A percentile compares a stretch with the other conserved stretches of the same genome.
These are phyloP conservation scores for Dendrothele bispora DNA, from an alignment of 768 basidiomycete genomes.

Conservation along the genomic window DNA sequence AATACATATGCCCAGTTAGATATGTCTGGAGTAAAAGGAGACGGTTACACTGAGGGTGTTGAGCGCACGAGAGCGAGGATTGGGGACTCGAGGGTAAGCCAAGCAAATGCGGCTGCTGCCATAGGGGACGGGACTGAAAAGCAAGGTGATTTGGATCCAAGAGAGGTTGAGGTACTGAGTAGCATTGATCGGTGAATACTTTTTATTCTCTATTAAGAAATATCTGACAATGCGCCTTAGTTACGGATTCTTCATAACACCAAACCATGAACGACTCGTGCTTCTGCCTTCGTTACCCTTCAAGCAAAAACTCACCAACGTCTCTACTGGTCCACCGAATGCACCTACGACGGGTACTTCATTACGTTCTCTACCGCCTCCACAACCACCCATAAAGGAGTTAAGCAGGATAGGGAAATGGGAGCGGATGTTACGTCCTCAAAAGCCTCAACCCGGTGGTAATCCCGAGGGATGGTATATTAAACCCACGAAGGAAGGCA, in stretches of 20 bases:
- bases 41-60: conserved; percentile 91
- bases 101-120: conserved; percentile 55
- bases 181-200: conserved; percentile 82
- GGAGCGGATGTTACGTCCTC: conserved; percentile 84
- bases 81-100: conserved; percentile 54
- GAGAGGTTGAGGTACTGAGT: conserved; percentile 70
- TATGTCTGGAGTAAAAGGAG: conserved; percentile 85
- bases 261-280: conserved; percentile 84
- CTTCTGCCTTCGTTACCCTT: conserved; percentile 64
- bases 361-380: conserved; percentile 47
- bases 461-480: conserved; percentile 77
- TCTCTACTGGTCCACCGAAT: conserved; percentile 44
- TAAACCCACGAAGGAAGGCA: conserved; percentile 61
- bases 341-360: conserved; percentile 46
- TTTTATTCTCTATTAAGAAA: conserved; percentile 2
- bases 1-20: conserved; percentile 92
- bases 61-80: conserved; percentile 86
- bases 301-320: conserved; percentile 52
- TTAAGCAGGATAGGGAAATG: conserved; percentile 82
- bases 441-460: conserved; percentile 68
- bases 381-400: conserved; percentile 60
- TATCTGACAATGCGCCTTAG: conserved; percentile 36
- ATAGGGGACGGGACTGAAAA: conserved; percentile 61
- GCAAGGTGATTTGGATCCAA: conserved; percentile 62
- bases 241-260: conserved; percentile 86